Evolutionary conservation across 371 early-diverging fungal species (phyloP).

Genomic region (Mucor circinelloides): DNA sequence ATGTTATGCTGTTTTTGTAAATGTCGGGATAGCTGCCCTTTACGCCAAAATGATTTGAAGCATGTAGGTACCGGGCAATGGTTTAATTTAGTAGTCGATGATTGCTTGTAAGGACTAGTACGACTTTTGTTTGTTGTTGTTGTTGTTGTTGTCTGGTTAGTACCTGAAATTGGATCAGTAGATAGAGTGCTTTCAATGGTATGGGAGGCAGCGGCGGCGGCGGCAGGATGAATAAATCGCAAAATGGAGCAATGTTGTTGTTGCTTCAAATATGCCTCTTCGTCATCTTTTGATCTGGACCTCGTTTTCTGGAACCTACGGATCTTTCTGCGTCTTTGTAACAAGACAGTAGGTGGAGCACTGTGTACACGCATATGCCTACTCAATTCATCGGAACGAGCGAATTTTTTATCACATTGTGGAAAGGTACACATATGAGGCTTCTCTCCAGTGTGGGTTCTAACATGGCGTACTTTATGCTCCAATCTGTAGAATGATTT

Average conservation of each 20-base stretch:
- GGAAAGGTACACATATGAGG: slow-evolving; percentile 76
- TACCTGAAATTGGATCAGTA: neutral
- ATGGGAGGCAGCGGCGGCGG: neutral
- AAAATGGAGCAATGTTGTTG: slow-evolving; percentile 51
- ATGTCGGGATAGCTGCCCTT: slow-evolving; percentile 50
- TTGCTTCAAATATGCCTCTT: slow-evolving; percentile 50
- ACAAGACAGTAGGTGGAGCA: slow-evolving; percentile 31
- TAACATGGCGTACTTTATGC: slow-evolving; percentile 81
- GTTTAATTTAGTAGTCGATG: slow-evolving; percentile 30
- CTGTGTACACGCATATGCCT: slow-evolving; percentile 73
- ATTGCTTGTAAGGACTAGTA: slow-evolving; percentile 33
- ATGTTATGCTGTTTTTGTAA: slow-evolving; percentile 33
- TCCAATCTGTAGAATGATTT: slow-evolving; percentile 77
- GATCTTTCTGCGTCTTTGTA: slow-evolving; percentile 20
- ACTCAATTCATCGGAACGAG: slow-evolving; percentile 86
- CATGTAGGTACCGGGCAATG: slow-evolving; percentile 45
- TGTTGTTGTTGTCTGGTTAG: slow-evolving; percentile 3
- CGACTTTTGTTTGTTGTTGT: slow-evolving; percentile 6
- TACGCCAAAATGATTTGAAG: slow-evolving; percentile 51
- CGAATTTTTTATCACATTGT: slow-evolving; percentile 81
- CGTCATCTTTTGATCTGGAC: slow-evolving; percentile 29
- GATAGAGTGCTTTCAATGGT: neutral
- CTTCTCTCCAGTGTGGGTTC: slow-evolving; percentile 89
- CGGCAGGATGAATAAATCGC: slow-evolving; percentile 32
- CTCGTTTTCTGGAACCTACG: slow-evolving; percentile 9